Evolutionary conservation across 495 filamentous ascomycete genomes (phyloP).

Genomic region (Wilcoxina mikolae): DNA sequence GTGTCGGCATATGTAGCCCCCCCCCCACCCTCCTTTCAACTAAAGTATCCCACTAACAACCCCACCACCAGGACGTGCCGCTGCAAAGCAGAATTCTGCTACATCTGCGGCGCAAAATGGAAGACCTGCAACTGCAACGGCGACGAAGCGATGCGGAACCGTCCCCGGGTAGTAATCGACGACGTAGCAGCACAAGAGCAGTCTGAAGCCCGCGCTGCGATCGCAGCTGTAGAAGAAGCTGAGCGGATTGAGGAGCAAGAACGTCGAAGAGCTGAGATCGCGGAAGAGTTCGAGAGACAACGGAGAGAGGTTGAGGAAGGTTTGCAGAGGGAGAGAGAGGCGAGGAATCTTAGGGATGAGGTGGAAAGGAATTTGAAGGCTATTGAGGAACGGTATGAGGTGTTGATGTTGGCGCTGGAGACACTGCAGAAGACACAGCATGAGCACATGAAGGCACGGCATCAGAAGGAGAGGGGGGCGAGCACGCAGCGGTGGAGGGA

Average conservation of each 20-base stretch:
- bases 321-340: constrained; percentile 1
- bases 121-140: constrained; percentile 42
- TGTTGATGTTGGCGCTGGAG: background rate
- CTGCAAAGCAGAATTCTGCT: constrained; percentile 67
- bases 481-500: background rate
- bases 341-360: background rate
- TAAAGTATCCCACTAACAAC: background rate
- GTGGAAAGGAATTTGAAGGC: background rate
- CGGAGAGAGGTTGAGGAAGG: background rate
- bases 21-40: background rate
- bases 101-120: constrained; percentile 60
- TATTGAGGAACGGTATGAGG: background rate
- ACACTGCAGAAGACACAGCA: constrained; percentile 2
- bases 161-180: background rate
- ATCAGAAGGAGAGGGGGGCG: background rate
- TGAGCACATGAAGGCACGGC: background rate
- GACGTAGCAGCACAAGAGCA: background rate
- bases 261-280: background rate
- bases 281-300: background rate
- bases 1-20: constrained; percentile 53
- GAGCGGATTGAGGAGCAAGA: constrained; percentile 4
- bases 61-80: constrained; percentile 36
- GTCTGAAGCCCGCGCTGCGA: background rate
- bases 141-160: background rate
- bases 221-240: constrained; percentile 3